Conservation (phyloP, 768 basidiomycete genomes). For the Heimioporus sp. region DNA sequence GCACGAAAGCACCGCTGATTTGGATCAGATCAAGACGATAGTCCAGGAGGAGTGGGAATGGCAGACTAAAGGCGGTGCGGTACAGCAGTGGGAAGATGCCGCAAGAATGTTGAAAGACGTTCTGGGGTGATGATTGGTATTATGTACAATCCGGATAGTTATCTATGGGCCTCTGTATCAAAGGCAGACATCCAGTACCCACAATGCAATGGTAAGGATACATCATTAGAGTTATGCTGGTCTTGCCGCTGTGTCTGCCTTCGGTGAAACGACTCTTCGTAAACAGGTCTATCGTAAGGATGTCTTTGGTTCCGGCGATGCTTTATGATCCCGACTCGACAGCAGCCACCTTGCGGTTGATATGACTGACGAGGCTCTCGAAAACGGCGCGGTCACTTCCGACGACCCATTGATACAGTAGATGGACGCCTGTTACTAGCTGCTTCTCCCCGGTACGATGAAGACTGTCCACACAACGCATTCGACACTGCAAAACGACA, state of each 20-base stretch:
- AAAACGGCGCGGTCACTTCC: slow-evolving; percentile 58
- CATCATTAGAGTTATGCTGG: too few species aligned
- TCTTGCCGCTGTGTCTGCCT: too few species aligned
- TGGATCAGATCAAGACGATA: not conserved
- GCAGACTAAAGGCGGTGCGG: not conserved
- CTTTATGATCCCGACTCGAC: not conserved
- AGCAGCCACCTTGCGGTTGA: slow-evolving; percentile 46
- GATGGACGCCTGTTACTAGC: slow-evolving; percentile 2
- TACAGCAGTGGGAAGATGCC: not conserved
- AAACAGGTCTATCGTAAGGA: too few species aligned
- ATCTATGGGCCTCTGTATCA: too few species aligned
- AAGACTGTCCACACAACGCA: slow-evolving; percentile 16
- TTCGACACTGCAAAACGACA: slow-evolving; percentile 25
- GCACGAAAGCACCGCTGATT: not conserved
- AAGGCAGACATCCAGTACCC: too few species aligned
- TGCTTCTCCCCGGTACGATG: slow-evolving; percentile 12
- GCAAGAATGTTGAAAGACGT: not conserved
- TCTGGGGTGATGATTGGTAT: too few species aligned
- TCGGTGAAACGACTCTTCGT: too few species aligned
- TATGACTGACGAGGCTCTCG: slow-evolving; percentile 68
- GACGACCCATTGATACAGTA: slow-evolving; percentile 58
- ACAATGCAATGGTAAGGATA: too few species aligned
- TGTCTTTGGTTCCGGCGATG: too few species aligned
- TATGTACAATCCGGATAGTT: too few species aligned
- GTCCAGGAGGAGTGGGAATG: not conserved